Percentiles rank a stretch among this genome's conserved stretches.
Conservation (phyloP, 495 filamentous ascomycete genomes). For the Penicillium parvum region DNA sequence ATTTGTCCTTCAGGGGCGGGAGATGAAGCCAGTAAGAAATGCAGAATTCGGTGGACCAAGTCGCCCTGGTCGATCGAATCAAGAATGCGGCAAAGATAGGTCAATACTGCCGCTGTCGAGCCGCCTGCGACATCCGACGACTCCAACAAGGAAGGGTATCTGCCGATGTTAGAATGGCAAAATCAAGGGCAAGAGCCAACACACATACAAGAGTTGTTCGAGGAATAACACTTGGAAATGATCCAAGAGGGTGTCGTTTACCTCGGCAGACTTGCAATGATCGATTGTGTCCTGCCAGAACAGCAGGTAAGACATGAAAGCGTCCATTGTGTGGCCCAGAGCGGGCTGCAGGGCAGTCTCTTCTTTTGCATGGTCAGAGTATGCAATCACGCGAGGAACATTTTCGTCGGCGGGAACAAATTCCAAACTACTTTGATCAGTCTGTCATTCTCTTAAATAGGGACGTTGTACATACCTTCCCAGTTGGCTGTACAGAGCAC, state of each 20-base stretch:
- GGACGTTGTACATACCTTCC: constrained; percentile 55
- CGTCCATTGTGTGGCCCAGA: constrained; percentile 77
- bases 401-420: constrained; percentile 49
- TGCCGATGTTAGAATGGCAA: constrained; percentile 27
- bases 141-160: constrained; percentile 92
- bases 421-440: constrained; percentile 32
- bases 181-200: background rate
- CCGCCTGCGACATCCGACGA: constrained; percentile 96
- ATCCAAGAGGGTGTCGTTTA: constrained; percentile 87
- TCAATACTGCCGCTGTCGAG: constrained; percentile 91
- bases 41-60: constrained; percentile 87
- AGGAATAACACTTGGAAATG: constrained; percentile 97
- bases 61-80: constrained; percentile 88
- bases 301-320: constrained; percentile 87
- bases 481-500: constrained; percentile 93
- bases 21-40: constrained; percentile 82
- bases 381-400: constrained; percentile 72
- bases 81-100: constrained; percentile 85
- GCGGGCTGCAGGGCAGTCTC: constrained; percentile 39
- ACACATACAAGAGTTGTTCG: constrained; percentile 79
- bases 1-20: constrained; percentile 45
- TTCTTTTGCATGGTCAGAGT: constrained; percentile 69
- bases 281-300: constrained; percentile 99
- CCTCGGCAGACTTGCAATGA: constrained; percentile 85
- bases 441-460: background rate